Evolutionary conservation across 1,284 basidiomycete species (phyloP).

Genomic region (Melampsora abietis-canadensis): DNA sequence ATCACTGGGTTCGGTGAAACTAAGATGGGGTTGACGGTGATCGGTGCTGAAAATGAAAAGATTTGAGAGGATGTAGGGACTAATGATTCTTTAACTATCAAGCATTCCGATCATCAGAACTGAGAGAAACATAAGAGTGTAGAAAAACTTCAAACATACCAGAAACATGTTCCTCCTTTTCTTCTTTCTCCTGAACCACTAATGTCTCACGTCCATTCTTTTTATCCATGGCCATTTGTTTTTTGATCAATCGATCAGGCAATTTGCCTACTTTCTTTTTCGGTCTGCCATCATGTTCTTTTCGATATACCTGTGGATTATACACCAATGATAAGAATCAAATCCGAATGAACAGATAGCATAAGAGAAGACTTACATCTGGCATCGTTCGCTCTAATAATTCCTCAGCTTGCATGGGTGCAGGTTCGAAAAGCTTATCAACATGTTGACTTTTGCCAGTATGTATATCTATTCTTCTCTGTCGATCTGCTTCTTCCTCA

Average conservation of each 20-base stretch:
- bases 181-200: too few relatives aligned
- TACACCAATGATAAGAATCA: background rate
- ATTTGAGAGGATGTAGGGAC: too few relatives aligned
- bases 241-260: slow-evolving; percentile 30
- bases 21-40: too few relatives aligned
- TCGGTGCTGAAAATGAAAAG: too few relatives aligned
- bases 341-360: background rate
- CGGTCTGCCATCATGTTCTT: background rate
- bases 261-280: slow-evolving; percentile 29
- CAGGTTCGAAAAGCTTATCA: background rate
- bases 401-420: background rate
- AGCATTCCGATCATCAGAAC: too few relatives aligned
- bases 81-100: too few relatives aligned
- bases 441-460: too few relatives aligned
- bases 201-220: too few relatives aligned
- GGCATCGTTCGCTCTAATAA: slow-evolving; percentile 30
- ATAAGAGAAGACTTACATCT: slow-evolving; percentile 7
- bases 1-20: too few relatives aligned
- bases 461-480: background rate
- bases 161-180: too few relatives aligned
- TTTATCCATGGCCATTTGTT: slow-evolving; percentile 3
- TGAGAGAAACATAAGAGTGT: too few relatives aligned
- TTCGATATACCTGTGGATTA: slow-evolving; percentile 13
- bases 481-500: background rate
- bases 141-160: too few relatives aligned